Evolutionary conservation across 345 rosid species (phyloP).

Genomic region (Rhodamnia rubescens): DNA sequence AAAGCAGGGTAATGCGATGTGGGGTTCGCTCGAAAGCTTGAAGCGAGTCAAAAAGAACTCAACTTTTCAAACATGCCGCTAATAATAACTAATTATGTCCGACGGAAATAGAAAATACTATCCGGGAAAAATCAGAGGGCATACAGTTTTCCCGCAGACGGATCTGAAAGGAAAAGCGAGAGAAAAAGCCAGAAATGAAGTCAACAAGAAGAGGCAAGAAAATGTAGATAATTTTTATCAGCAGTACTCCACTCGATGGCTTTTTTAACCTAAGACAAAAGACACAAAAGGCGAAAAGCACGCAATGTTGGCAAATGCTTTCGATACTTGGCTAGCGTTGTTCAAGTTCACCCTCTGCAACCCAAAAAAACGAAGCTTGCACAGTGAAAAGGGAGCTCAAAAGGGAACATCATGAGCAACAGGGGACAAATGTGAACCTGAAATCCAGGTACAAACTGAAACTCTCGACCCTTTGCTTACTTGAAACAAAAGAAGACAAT

Average conservation of each 20-base stretch:
- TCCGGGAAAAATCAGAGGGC: background rate
- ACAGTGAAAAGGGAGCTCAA: background rate
- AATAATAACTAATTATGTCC: background rate
- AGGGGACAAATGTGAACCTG: background rate
- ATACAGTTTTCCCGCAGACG: background rate
- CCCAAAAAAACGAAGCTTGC: background rate
- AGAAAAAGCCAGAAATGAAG: background rate
- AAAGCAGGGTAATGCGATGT: slow-evolving; percentile 23
- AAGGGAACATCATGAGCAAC: background rate
- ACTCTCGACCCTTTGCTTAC: background rate
- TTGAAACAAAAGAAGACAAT: background rate
- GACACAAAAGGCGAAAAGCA: background rate
- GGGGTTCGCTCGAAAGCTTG: slow-evolving; percentile 8
- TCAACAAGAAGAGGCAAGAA: background rate
- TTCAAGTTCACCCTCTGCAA: background rate
- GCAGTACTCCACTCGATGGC: background rate
- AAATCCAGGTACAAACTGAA: background rate
- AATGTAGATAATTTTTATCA: background rate
- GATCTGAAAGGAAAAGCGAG: background rate
- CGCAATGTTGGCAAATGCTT: background rate
- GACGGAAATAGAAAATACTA: background rate
- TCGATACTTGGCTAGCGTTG: background rate
- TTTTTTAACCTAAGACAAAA: background rate
- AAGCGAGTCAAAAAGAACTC: background rate
- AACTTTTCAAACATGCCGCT: background rate